Percentiles rank a stretch among this genome's conserved stretches.
Evolutionary conservation across 192 early-diverging fungal genomes (phyloP).

Genomic region (Pilobolus umbonatus): DNA sequence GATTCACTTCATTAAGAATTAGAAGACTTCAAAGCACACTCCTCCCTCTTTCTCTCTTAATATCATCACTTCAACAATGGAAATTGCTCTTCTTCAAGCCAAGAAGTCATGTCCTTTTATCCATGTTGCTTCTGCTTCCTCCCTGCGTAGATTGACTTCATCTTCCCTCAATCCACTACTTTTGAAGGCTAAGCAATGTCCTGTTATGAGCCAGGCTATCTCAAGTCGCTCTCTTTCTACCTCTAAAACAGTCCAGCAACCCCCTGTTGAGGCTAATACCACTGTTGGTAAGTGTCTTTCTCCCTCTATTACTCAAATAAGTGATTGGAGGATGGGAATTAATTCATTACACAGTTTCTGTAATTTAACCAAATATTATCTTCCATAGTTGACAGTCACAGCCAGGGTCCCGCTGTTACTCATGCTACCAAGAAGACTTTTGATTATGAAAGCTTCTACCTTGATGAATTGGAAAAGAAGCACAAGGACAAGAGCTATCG

Average conservation of each 20-base stretch:
- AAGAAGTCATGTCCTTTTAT: conserved; percentile 73
- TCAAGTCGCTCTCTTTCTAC: conserved; percentile 48
- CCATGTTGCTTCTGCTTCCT: conserved; percentile 61
- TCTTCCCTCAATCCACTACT: conserved; percentile 40
- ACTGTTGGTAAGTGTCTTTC: conserved; percentile 22
- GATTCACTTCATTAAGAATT: no score
- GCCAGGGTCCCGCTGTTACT: conserved; percentile 26
- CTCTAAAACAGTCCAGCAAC: conserved; percentile 7
- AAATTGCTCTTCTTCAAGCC: conserved; percentile 33
- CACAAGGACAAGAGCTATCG: conserved; percentile 96
- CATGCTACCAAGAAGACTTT: conserved; percentile 53
- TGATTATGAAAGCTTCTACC: conserved; percentile 89
- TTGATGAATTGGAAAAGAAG: conserved; percentile 87
- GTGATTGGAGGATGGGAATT: not conserved
- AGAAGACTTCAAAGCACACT: no score
- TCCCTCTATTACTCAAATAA: not conserved
- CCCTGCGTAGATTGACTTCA: conserved; percentile 57
- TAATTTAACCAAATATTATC: conserved; percentile 2
- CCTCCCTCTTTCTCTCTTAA: conserved; percentile 6
- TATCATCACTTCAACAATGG: conserved; percentile 29
- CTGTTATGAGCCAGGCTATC: conserved; percentile 77
- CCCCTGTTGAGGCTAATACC: conserved; percentile 16
- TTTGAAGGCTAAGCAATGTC: conserved; percentile 63
- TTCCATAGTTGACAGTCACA: conserved; percentile 25
- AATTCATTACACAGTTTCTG: conserved; percentile 1